Conservation (phyloP, 306 rosid genomes). For the Pterocarpus santalinus region DNA sequence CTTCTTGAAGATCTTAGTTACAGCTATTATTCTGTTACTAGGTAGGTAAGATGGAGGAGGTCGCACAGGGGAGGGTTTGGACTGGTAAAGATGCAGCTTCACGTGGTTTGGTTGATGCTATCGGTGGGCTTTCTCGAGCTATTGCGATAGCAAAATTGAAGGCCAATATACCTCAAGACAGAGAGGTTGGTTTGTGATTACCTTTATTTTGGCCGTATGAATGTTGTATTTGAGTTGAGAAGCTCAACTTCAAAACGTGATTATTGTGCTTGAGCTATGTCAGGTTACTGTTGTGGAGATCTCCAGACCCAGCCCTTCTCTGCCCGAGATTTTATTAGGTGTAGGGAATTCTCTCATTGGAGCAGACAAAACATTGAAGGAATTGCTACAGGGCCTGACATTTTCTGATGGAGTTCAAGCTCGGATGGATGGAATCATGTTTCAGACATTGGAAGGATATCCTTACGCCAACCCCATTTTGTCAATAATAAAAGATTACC, state of each 20-base stretch:
- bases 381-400: slow-evolving; percentile 64
- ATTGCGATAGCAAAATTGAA: slow-evolving; percentile 88
- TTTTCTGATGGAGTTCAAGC: slow-evolving; percentile 88
- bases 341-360: slow-evolving; percentile 66
- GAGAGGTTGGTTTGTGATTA: slow-evolving; percentile 55
- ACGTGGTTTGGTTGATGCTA: slow-evolving; percentile 85
- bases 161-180: slow-evolving; percentile 91
- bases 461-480: slow-evolving; percentile 67
- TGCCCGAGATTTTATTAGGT: slow-evolving; percentile 74
- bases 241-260: slow-evolving; percentile 15
- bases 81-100: slow-evolving; percentile 86
- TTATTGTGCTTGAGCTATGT: slow-evolving; percentile 42
- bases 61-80: slow-evolving; percentile 99
- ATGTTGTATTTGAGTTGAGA: slow-evolving; percentile 30
- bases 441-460: slow-evolving; percentile 75
- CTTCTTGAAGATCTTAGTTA: slow-evolving; percentile 34
- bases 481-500: slow-evolving; percentile 69
- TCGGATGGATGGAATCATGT: slow-evolving; percentile 85
- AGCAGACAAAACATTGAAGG: slow-evolving; percentile 71
- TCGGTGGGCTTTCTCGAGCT: slow-evolving; percentile 94
- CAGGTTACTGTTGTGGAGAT: slow-evolving; percentile 92
- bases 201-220: slow-evolving; percentile 30
- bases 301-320: slow-evolving; percentile 69
- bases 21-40: slow-evolving; percentile 46
- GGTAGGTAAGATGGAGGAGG: slow-evolving; percentile 90